Evolutionary conservation across 1,284 basidiomycete species (phyloP).

Genomic region (Pseudozyma pruni): DNA sequence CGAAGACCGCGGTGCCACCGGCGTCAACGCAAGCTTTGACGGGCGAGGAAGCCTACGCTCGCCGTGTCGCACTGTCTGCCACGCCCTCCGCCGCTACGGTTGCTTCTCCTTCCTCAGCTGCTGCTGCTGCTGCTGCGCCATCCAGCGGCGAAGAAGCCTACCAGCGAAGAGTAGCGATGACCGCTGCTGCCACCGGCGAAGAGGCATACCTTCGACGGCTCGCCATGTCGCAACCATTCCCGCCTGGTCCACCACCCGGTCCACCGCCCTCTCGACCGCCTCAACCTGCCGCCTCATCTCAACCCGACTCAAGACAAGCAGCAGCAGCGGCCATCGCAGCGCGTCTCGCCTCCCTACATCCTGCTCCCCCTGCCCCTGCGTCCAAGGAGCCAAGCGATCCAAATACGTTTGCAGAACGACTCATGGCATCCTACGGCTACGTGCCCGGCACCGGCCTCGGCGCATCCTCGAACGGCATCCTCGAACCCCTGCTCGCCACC

Average conservation of each 20-base stretch:
- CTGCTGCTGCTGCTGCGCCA: not conserved
- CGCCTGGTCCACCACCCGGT: slow-evolving; percentile 23
- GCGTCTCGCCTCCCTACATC: slow-evolving; percentile 22
- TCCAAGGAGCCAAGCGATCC: not conserved
- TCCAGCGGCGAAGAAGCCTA: slow-evolving; percentile 30
- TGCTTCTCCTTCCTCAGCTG: not conserved
- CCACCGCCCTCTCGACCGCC: slow-evolving; percentile 7
- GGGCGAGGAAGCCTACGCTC: slow-evolving; percentile 43
- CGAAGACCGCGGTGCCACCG: not conserved
- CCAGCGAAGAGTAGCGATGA: slow-evolving; percentile 22
- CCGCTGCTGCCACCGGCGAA: slow-evolving; percentile 20
- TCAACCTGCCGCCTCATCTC: not conserved
- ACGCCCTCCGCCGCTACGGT: not conserved
- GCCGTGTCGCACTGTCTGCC: slow-evolving; percentile 20
- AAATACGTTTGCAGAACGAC: slow-evolving; percentile 47
- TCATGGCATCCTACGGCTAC: slow-evolving; percentile 59
- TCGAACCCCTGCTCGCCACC: slow-evolving; percentile 32
- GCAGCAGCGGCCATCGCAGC: slow-evolving; percentile 59
- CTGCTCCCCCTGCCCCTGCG: not conserved
- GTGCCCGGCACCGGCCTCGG: slow-evolving; percentile 58
- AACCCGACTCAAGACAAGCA: slow-evolving; percentile 18
- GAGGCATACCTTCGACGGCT: slow-evolving; percentile 39
- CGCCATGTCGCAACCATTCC: slow-evolving; percentile 25
- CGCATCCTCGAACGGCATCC: slow-evolving; percentile 56
- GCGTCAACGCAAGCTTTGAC: slow-evolving; percentile 2